These are phyloP conservation scores for Fusarium protoensiforme DNA, from an alignment of 2,329 filamentous ascomycete species.

Conservation along the genomic window DNA sequence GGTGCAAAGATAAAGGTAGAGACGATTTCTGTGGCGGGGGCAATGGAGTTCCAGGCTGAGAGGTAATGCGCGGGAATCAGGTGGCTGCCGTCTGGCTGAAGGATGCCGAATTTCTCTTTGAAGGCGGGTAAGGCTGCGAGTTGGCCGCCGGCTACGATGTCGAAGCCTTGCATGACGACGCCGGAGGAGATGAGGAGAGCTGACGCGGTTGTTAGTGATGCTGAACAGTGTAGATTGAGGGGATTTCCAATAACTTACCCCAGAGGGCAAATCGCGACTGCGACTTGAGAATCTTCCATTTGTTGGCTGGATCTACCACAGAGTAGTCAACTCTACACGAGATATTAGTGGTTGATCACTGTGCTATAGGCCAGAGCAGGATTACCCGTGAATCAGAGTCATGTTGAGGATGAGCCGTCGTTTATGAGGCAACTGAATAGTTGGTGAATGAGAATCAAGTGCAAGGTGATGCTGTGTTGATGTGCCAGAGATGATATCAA, in stretches of 20 bases:
- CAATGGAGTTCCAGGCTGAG: slow-evolving; percentile 46
- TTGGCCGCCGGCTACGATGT: slow-evolving; percentile 45
- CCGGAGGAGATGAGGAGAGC: background rate
- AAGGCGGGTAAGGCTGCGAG: slow-evolving; percentile 46
- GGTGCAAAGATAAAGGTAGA: slow-evolving; percentile 43
- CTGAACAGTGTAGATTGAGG: background rate
- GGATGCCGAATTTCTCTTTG: slow-evolving; percentile 40
- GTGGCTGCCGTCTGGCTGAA: slow-evolving; percentile 37
- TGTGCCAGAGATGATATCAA: background rate
- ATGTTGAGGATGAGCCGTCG: background rate
- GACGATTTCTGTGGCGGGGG: slow-evolving; percentile 41
- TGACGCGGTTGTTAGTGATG: background rate
- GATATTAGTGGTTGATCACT: background rate
- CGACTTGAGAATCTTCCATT: slow-evolving; percentile 44
- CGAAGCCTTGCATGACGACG: slow-evolving; percentile 44
- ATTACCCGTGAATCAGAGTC: background rate
- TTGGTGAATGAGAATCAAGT: background rate
- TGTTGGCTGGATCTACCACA: slow-evolving; percentile 39
- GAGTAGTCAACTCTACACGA: slow-evolving; percentile 30
- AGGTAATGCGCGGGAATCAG: slow-evolving; percentile 46
- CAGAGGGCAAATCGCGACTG: slow-evolving; percentile 18
- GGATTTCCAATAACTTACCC: background rate
- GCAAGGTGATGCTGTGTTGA: background rate
- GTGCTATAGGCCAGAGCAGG: background rate
- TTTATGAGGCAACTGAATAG: background rate